Percentiles rank a stretch among this genome's conserved stretches.
These are phyloP conservation scores for Castanea mollissima DNA, from an alignment of 306 rosid genomes.

Conservation along the genomic window DNA sequence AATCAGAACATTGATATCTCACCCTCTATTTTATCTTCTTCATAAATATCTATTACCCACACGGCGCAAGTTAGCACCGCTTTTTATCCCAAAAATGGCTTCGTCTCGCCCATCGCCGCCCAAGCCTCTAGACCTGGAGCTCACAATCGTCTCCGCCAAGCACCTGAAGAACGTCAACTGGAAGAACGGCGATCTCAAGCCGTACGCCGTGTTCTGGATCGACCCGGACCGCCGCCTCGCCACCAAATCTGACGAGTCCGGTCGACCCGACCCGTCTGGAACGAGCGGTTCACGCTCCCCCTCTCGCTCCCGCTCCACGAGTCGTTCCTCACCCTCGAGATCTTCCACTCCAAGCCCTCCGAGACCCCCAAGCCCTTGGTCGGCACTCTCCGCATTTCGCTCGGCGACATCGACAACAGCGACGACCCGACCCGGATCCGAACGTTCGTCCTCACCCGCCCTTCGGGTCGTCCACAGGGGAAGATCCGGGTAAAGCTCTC, in stretches of 20 bases:
- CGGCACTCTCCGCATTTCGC: constrained; percentile 62
- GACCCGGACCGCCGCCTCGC: constrained; percentile 82
- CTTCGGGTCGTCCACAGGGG: constrained; percentile 86
- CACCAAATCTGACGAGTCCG: constrained; percentile 82
- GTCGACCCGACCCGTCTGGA: constrained; percentile 70
- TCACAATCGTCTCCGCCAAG: constrained; percentile 75
- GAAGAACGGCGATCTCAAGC: constrained; percentile 74
- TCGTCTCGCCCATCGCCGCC: constrained; percentile 71
- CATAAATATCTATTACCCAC: not conserved
- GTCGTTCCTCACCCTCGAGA: constrained; percentile 69
- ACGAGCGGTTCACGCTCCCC: constrained; percentile 81
- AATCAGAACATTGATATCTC: not conserved
- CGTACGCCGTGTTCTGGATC: constrained; percentile 85
- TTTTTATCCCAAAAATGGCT: constrained; percentile 36
- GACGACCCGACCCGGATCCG: constrained; percentile 45
- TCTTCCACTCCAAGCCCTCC: constrained; percentile 85
- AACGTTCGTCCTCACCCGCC: constrained; percentile 53
- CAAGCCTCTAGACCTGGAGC: constrained; percentile 69
- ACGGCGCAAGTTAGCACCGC: constrained; percentile 17
- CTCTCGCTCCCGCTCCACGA: constrained; percentile 46
- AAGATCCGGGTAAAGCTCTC: constrained; percentile 70
- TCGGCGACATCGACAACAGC: constrained; percentile 45
- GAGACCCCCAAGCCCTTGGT: constrained; percentile 87
- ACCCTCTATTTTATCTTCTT: not conserved
- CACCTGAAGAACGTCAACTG: constrained; percentile 91